phyloP scores from a whole-genome alignment of 768 basidiomycete genomes.

The Suillus placidus region DNA sequence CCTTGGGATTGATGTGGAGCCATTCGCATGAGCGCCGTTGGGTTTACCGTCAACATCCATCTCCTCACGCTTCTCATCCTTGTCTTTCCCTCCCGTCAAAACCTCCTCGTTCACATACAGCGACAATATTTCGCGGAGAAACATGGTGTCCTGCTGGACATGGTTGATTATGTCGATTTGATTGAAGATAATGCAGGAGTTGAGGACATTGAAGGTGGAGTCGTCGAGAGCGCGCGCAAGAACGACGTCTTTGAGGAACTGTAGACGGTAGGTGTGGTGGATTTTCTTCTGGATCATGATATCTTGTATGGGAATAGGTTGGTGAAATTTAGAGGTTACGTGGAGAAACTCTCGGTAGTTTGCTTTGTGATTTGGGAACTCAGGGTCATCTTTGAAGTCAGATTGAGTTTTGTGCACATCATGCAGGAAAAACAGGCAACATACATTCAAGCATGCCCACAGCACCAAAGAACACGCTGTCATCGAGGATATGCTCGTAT shows the following conservation, averaged over 20 bases:
- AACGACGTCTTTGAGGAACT: conserved; percentile 98
- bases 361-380: conserved; percentile 95
- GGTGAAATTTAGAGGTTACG: conserved; percentile 80
- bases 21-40: conserved; percentile 39
- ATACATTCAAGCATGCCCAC: conserved; percentile 96
- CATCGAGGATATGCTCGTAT: conserved; percentile 93
- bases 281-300: conserved; percentile 79
- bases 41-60: conserved; percentile 42
- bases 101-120: conserved; percentile 77
- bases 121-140: conserved; percentile 77
- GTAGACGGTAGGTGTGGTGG: conserved; percentile 95
- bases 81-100: conserved; percentile 42
- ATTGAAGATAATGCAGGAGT: conserved; percentile 97
- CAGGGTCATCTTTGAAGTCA: conserved; percentile 79
- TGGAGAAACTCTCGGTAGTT: conserved; percentile 94
- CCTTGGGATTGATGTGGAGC: conserved; percentile 25
- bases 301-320: conserved; percentile 86
- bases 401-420: conserved; percentile 17
- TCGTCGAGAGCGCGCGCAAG: conserved; percentile 94
- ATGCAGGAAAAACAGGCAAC: conserved; percentile 33
- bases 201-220: conserved; percentile 95
- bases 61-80: conserved; percentile 33
- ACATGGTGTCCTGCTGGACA: conserved; percentile 74
- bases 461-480: conserved; percentile 90
- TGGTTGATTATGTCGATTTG: conserved; percentile 97